Base-by-base conservation (phyloP, 768 basidiomycete species). In the Trametes punicea region DNA sequence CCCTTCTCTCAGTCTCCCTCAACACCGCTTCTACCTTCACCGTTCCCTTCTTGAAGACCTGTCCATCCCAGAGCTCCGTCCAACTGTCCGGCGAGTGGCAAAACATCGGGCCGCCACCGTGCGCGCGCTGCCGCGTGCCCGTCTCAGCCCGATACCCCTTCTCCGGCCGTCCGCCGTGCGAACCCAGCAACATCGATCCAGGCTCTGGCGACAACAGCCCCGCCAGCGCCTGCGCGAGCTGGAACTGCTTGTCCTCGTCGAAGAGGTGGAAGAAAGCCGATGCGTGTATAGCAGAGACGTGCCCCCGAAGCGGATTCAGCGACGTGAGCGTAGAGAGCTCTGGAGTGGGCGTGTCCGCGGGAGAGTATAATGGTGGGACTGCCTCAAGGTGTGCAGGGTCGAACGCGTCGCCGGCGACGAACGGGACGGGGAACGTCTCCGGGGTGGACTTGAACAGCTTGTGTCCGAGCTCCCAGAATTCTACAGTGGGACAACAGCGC, bases 401-500 rank as follows among this genome's bases (percentile, higher is more conserved):
- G 49, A 87, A 77, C 0, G 66, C 72, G 54, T 87, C 76, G 2
- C 84, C 86, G 13, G 72, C 67, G 16, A 87, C 56, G 63, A 87
- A 86, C 0, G 71, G 65, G 0, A 74, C 79, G 7, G 81, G 79
- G 65, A 81, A 85, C 0, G 78, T 74, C 33, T 76, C 69, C 0
- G 77, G 75, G 0, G 73, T 80, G 2, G 79, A 75, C 42, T 67
- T 73, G 68, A 85, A 87, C 21, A 87, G 72, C 40, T 78, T 71
- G 59, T 85, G 83, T 2, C 85, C 84, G 8, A 77, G 71, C 9
- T 80, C 72, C 83, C 83, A 85, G 54, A 82, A 80, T 10, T 71
- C 84, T 84, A 46, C 7, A 3, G 30, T 33, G 10, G 36, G 15
- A 38, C 4, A 2, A 16, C 36, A n/a, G 36, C 5, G 36, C 16